A percentile compares a stretch with the other conserved stretches of the same genome.
phyloP scores from a whole-genome alignment of 768 basidiomycete genomes.

The Piloderma croceum region DNA sequence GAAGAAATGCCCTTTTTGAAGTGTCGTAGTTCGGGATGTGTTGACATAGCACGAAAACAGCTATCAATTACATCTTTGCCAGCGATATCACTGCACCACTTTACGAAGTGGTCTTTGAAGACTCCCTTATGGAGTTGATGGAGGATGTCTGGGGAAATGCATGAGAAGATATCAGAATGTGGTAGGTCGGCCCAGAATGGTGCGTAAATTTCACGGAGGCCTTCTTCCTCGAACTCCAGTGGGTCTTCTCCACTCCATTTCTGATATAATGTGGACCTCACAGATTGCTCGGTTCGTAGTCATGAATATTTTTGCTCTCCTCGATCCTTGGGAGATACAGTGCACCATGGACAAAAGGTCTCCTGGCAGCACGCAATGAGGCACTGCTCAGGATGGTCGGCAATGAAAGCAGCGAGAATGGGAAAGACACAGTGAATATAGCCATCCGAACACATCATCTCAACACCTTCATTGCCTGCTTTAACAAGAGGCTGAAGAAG shows the following conservation, averaged over 20 bases:
- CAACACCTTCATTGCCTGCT: slow-evolving; percentile 27
- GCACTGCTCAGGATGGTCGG: slow-evolving; percentile 42
- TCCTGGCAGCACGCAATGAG: slow-evolving; percentile 26
- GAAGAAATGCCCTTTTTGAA: slow-evolving; percentile 23
- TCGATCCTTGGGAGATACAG: slow-evolving; percentile 15
- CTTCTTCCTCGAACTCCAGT: slow-evolving; percentile 5
- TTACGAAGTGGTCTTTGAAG: slow-evolving; percentile 19
- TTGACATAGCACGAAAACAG: slow-evolving; percentile 20
- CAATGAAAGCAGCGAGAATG: slow-evolving; percentile 34
- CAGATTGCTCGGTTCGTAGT: background rate
- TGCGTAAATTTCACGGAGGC: slow-evolving; percentile 9
- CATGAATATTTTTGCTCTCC: slow-evolving; percentile 8
- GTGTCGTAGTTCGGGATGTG: slow-evolving; percentile 17
- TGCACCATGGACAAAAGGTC: slow-evolving; percentile 24
- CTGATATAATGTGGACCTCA: background rate
- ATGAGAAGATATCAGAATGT: slow-evolving; percentile 11
- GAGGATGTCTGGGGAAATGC: slow-evolving; percentile 20
- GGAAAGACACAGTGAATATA: slow-evolving; percentile 25
- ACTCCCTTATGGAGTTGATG: slow-evolving; percentile 29
- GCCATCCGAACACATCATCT: slow-evolving; percentile 34
- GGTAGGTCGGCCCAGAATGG: slow-evolving; percentile 23
- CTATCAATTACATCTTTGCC: slow-evolving; percentile 20
- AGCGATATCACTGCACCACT: slow-evolving; percentile 20
- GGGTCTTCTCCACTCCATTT: slow-evolving; percentile 4
- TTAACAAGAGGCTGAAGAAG: slow-evolving; percentile 28